Percentiles rank a stretch among this genome's conserved stretches.
Conservation (phyloP, 495 filamentous ascomycete genomes). For the Monascus purpureus region DNA sequence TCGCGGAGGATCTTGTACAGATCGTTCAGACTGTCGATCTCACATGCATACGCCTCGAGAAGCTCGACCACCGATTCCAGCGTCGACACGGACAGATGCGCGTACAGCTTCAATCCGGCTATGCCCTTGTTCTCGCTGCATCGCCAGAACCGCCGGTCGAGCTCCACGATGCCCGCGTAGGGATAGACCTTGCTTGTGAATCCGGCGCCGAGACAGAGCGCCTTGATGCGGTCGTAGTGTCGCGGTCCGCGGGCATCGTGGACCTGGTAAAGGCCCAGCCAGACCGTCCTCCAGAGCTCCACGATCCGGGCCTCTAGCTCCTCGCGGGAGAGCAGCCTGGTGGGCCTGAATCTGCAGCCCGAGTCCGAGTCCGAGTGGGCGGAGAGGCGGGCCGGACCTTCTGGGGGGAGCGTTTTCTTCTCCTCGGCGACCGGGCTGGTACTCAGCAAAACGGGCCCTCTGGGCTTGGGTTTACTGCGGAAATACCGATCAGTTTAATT, state of each 20-base stretch:
- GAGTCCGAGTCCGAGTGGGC: not conserved
- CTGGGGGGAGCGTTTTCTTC: not conserved
- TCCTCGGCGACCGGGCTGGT: not conserved
- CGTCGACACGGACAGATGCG: slow-evolving; percentile 6
- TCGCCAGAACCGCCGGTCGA: slow-evolving; percentile 3
- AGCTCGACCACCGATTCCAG: slow-evolving; percentile 9
- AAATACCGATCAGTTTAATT: too few relatives aligned
- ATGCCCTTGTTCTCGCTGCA: slow-evolving; percentile 5
- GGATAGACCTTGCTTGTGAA: slow-evolving; percentile 1
- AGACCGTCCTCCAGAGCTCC: slow-evolving; percentile 9
- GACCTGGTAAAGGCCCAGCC: slow-evolving; percentile 10
- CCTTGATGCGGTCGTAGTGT: slow-evolving; percentile 7
- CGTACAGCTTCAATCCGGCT: slow-evolving; percentile 7
- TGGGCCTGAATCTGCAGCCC: not conserved
- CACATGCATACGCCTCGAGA: slow-evolving; percentile 9
- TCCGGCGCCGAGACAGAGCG: slow-evolving; percentile 9
- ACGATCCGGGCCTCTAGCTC: slow-evolving; percentile 9
- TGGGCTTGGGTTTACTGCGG: not conserved
- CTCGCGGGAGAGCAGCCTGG: slow-evolving; percentile 1
- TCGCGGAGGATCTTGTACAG: slow-evolving; percentile 7
- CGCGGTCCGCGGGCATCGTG: slow-evolving; percentile 4
- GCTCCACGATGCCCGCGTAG: not conserved
- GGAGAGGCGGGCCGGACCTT: not conserved
- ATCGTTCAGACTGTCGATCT: slow-evolving; percentile 5
- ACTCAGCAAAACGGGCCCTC: not conserved